A percentile compares a stretch with the other conserved stretches of the same genome.
Conservation (phyloP, 208 protist genomes). For the Trypanosoma grayi region DNA sequence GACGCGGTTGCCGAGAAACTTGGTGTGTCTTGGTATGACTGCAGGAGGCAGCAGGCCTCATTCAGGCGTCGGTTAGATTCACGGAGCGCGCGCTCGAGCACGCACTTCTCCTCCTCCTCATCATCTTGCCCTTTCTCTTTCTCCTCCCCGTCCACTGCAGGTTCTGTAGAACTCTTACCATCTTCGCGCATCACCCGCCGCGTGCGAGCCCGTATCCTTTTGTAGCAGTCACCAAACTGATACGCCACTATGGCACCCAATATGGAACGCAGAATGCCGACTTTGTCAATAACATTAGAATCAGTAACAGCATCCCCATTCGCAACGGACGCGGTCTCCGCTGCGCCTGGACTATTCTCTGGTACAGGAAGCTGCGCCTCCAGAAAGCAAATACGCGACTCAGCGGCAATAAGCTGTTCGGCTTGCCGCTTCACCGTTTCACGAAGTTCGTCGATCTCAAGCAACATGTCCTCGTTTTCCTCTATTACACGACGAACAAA, state of each 20-base stretch:
- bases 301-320: neutral
- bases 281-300: constrained; percentile 2
- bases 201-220: neutral
- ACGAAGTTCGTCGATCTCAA: constrained; percentile 19
- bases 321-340: neutral
- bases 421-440: constrained; percentile 1
- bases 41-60: constrained; percentile 5
- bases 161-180: neutral
- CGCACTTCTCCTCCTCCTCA: neutral
- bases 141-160: neutral
- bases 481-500: constrained; percentile 13
- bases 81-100: neutral
- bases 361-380: neutral
- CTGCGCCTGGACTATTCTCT: neutral
- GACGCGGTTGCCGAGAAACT: constrained; percentile 19
- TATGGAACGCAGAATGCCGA: constrained; percentile 19
- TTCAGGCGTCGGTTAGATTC: constrained; percentile 13
- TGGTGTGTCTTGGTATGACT: constrained; percentile 21
- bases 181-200: neutral
- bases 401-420: constrained; percentile 1
- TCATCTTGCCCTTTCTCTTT: neutral
- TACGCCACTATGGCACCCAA: constrained; percentile 4
- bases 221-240: constrained; percentile 10
- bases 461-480: constrained; percentile 21
- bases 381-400: neutral